These are phyloP conservation scores for Quercus aquifolioides DNA, from an alignment of 306 rosid genomes.

Conservation along the genomic window DNA sequence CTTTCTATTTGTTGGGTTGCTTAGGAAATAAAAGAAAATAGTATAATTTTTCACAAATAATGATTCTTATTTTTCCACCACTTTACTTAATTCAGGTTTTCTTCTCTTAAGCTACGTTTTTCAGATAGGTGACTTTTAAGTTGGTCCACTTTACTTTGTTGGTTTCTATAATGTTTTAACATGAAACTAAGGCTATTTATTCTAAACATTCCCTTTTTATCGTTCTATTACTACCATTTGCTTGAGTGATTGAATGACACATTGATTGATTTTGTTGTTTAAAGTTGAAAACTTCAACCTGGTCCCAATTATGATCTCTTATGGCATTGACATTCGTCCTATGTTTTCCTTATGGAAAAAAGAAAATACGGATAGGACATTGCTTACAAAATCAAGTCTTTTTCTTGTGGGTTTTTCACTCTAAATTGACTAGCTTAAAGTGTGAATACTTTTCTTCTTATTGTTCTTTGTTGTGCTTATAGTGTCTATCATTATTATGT, in stretches of 20 bases:
- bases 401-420: not conserved
- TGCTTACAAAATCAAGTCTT: not conserved
- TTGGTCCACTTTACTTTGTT: not conserved
- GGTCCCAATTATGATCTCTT: not conserved
- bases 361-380: not conserved
- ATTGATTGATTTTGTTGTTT: not conserved
- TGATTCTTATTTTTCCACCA: too few relatives aligned
- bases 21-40: too few relatives aligned
- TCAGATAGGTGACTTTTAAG: not conserved
- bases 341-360: not conserved
- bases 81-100: not conserved
- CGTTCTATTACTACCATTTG: not conserved
- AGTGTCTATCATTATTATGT: not conserved
- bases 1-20: too few relatives aligned
- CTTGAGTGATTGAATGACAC: not conserved
- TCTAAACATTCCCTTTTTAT: not conserved
- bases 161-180: not conserved
- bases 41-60: not conserved
- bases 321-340: not conserved
- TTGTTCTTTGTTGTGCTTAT: constrained; percentile 8
- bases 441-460: constrained; percentile 19
- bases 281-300: not conserved
- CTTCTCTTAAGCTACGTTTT: not conserved
- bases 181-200: not conserved
- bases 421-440: constrained; percentile 21